phyloP scores from a whole-genome alignment of 78 protist genomes.

The Speleostelium caveatum region DNA sequence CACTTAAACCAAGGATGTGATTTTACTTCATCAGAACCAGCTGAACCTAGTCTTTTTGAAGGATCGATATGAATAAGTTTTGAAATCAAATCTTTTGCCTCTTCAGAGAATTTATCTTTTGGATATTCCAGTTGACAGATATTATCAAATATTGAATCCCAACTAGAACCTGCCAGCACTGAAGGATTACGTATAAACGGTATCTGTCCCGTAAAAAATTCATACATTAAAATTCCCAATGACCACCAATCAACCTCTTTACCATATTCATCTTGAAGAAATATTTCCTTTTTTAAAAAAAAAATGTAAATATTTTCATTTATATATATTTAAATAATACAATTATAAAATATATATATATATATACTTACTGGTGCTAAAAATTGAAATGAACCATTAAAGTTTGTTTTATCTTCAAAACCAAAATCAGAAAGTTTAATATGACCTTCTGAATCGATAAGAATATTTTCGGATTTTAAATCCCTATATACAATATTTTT shows the following conservation, averaged over 20 bases:
- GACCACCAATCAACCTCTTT: slow-evolving; percentile 96
- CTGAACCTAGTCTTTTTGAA: slow-evolving; percentile 3
- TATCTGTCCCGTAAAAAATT: slow-evolving; percentile 83
- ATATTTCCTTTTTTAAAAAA: no score
- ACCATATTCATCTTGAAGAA: slow-evolving; percentile 82
- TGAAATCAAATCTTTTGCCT: slow-evolving; percentile 12
- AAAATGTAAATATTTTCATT: no score
- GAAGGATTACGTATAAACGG: slow-evolving; percentile 10
- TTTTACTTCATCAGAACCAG: slow-evolving; percentile 22
- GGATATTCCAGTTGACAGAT: background rate
- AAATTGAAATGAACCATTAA: slow-evolving; percentile 87
- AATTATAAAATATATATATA: no score
- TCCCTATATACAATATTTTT: slow-evolving; percentile 72
- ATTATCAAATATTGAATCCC: background rate
- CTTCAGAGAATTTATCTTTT: background rate
- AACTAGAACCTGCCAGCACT: background rate
- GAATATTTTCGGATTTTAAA: slow-evolving; percentile 86
- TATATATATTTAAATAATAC: no score
- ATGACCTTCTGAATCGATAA: slow-evolving; percentile 85
- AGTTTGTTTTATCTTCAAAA: slow-evolving; percentile 58
- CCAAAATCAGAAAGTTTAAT: slow-evolving; percentile 90
- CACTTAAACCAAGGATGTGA: slow-evolving; percentile 64
- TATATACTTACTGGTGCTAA: slow-evolving; percentile 94
- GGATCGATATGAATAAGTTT: slow-evolving; percentile 10
- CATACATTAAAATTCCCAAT: slow-evolving; percentile 91